These are phyloP conservation scores for Populus hybrid DNA, from an alignment of 441 rosid species.

Conservation along the genomic window DNA sequence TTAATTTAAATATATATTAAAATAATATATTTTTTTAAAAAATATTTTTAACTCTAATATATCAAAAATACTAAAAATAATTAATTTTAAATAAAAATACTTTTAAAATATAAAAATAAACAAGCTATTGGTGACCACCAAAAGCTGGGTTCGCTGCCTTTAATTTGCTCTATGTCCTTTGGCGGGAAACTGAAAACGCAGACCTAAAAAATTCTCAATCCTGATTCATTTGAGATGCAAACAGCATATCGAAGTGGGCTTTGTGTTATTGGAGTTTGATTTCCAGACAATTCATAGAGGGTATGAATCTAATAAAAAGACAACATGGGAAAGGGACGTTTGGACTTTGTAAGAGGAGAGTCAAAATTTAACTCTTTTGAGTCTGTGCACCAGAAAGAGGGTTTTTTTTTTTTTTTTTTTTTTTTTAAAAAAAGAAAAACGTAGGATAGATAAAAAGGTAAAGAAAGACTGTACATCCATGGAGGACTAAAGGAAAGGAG, in stretches of 20 bases:
- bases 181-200: conserved; percentile 24
- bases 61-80: too few relatives aligned
- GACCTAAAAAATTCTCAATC: not conserved
- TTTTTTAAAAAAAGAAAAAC: not conserved
- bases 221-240: conserved; percentile 2
- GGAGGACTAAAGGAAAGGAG: not conserved
- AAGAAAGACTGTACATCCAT: not conserved
- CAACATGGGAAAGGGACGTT: conserved; percentile 16
- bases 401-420: not conserved
- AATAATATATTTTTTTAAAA: too few relatives aligned
- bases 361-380: conserved; percentile 40
- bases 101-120: too few relatives aligned
- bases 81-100: too few relatives aligned
- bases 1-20: too few relatives aligned
- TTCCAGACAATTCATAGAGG: conserved; percentile 13
- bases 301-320: not conserved
- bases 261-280: conserved; percentile 21
- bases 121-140: too few relatives aligned
- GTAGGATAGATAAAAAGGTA: not conserved
- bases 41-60: too few relatives aligned
- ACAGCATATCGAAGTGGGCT: conserved; percentile 11
- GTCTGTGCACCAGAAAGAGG: conserved; percentile 28
- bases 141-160: too few relatives aligned
- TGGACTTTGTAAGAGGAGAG: conserved; percentile 34
- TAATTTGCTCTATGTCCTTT: not conserved